These are phyloP conservation scores for Candida glaebosa DNA, from an alignment of 805 yeast species.

Conservation along the genomic window DNA sequence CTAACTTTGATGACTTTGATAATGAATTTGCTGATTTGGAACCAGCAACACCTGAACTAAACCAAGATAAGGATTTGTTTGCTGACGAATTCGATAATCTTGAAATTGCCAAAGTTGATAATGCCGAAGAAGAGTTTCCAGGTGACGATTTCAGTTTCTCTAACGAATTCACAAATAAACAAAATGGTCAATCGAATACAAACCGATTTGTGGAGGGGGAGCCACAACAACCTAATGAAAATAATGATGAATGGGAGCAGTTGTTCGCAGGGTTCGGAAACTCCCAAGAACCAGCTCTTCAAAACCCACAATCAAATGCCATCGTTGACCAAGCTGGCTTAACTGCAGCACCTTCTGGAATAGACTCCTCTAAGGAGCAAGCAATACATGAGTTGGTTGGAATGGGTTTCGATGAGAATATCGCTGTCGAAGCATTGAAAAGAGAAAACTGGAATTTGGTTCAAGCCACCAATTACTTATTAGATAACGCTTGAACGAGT, in stretches of 20 bases:
- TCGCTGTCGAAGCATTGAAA: conserved; percentile 66
- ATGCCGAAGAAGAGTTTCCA: conserved; percentile 24
- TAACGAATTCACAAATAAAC: conserved; percentile 29
- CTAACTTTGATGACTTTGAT: conserved; percentile 27
- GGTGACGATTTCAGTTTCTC: conserved; percentile 21
- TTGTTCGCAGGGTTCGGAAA: conserved; percentile 86
- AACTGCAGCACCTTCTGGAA: conserved; percentile 17
- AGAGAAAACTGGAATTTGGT: conserved; percentile 72
- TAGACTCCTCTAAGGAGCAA: conserved; percentile 28
- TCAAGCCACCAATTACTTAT: conserved; percentile 80
- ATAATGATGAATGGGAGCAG: conserved; percentile 89
- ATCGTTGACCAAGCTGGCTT: conserved; percentile 11
- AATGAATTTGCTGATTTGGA: conserved; percentile 35
- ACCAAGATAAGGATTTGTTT: conserved; percentile 28
- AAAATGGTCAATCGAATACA: conserved; percentile 28
- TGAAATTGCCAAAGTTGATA: conserved; percentile 32
- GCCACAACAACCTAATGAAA: conserved; percentile 15
- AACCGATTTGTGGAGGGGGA: too few species aligned
- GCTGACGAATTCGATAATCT: conserved; percentile 38
- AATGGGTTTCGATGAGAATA: conserved; percentile 79
- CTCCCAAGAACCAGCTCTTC: conserved; percentile 8
- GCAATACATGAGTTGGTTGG: conserved; percentile 78
- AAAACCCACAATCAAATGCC: not conserved
- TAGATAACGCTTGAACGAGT: conserved; percentile 63
- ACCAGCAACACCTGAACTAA: conserved; percentile 25